Base-by-base conservation (phyloP, 2,329 filamentous ascomycete genomes). In the Clonostachys sp. region DNA sequence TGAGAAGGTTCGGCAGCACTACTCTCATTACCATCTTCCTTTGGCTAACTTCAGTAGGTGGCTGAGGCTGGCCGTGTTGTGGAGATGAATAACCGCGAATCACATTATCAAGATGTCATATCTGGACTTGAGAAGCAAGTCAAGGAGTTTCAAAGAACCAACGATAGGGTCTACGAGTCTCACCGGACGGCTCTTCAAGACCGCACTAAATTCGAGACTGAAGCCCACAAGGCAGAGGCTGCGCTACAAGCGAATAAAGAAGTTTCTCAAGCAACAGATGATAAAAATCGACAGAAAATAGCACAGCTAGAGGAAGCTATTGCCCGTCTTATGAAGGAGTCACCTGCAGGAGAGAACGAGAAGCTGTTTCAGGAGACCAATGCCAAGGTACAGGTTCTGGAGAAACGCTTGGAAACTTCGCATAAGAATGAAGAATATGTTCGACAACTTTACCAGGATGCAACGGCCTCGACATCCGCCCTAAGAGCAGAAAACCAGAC, bases 401-500 rank as follows among this genome's bases (percentile, higher is more conserved):
- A 74, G 38, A 64, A 63, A 47, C 66, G 65, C 17, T 57, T 67
- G 6, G 66, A 68, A 45, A 63, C 68, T 6, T 61, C 70, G 5
- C 63, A 75, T 30, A 68, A 66, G 13, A 78, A 83, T 5, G 65
- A 74, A 24, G 78, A 82, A 2, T 88, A 83, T 55, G 66, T 73
- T 12, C 75, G 79, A 45, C 70, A 71, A 5, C 67, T 74, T 10
- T 88, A 87, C 55, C 83, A 86, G 54, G 69, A 76, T 18, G 74
- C 77, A 1, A 80, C 78, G 9, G 71, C 72, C 34, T 61, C 68
- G 2, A 73, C 72, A 3, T 65, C 66, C 13, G 66, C 70, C 14
- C 62, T 81, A 4, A 62, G 65, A 17, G 56, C 63, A 3, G 73
- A 80, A 55, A 78, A 77, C 52, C 61, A 61, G 16, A 63, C 68